Evolutionary conservation across 1,284 basidiomycete genomes (phyloP).

Genomic region (Ustilago shanxiensis): DNA sequence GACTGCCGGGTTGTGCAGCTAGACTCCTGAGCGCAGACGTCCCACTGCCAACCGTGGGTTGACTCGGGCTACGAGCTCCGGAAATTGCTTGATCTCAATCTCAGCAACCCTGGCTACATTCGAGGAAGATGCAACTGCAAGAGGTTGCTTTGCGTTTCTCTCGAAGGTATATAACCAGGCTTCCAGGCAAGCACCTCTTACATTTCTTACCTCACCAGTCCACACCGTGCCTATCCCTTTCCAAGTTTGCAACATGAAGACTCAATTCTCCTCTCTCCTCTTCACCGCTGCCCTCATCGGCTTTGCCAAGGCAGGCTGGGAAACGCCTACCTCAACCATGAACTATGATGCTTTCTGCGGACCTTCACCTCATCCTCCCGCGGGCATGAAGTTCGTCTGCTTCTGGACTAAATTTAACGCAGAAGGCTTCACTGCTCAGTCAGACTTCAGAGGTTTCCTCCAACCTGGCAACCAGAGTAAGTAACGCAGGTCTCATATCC

Average conservation of each 20-base stretch:
- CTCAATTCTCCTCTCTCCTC: not conserved
- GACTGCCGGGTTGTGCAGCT: not conserved
- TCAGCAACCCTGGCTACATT: too few species aligned
- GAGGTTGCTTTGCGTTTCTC: too few species aligned
- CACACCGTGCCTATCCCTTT: too few species aligned
- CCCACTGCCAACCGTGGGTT: not conserved
- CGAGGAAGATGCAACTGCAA: too few species aligned
- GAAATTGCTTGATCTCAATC: too few species aligned
- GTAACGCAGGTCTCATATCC: not conserved
- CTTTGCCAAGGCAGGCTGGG: not conserved
- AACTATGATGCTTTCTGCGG: conserved; percentile 1
- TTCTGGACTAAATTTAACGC: not conserved
- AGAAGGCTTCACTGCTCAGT: not conserved
- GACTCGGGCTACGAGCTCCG: too few species aligned
- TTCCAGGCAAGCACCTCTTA: too few species aligned
- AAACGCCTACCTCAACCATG: not conserved
- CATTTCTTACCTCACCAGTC: too few species aligned
- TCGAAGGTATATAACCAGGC: too few species aligned
- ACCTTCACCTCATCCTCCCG: not conserved
- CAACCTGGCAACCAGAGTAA: not conserved
- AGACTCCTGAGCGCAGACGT: not conserved
- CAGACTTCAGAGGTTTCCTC: conserved; percentile 2
- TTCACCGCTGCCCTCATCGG: not conserved
- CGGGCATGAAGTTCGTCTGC: not conserved
- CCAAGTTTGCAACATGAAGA: not conserved